A percentile compares a stretch with the other conserved stretches of the same genome.
Evolutionary conservation across 768 basidiomycete species (phyloP).

Genomic region (Boletales sp.): DNA sequence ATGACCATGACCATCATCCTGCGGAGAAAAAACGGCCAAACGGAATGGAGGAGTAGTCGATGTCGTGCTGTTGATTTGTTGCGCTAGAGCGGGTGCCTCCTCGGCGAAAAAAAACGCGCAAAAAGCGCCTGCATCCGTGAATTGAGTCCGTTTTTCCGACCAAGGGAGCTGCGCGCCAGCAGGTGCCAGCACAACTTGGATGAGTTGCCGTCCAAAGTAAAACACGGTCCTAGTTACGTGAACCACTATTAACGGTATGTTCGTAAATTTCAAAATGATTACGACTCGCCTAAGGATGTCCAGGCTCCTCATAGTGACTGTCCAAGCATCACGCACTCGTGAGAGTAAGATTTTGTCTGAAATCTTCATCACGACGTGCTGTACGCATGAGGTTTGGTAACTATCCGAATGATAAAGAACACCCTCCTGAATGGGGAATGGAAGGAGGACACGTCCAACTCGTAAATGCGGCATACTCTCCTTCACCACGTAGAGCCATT

Average conservation of each 20-base stretch:
- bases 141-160: slow-evolving; percentile 7
- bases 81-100: slow-evolving; percentile 18
- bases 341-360: slow-evolving; percentile 17
- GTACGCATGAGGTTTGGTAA: slow-evolving; percentile 39
- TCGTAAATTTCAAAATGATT: neutral
- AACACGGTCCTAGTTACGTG: slow-evolving; percentile 27
- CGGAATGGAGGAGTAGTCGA: slow-evolving; percentile 18
- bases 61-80: slow-evolving; percentile 22
- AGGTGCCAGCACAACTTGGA: slow-evolving; percentile 26
- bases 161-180: slow-evolving; percentile 13
- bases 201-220: slow-evolving; percentile 25
- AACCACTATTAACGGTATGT: neutral
- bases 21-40: slow-evolving; percentile 7
- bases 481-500: slow-evolving; percentile 12
- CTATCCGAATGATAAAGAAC: slow-evolving; percentile 40
- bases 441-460: slow-evolving; percentile 32
- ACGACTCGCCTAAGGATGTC: slow-evolving; percentile 27
- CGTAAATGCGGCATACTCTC: slow-evolving; percentile 1
- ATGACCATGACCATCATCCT: neutral
- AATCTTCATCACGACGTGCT: slow-evolving; percentile 38
- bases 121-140: slow-evolving; percentile 15
- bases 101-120: slow-evolving; percentile 17
- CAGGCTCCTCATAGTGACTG: slow-evolving; percentile 19
- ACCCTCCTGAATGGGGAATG: slow-evolving; percentile 47
- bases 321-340: slow-evolving; percentile 34